Percentiles rank a stretch among this genome's conserved stretches.
phyloP scores from a whole-genome alignment of 169 alveolate species.

The Perkinsus marinus region DNA sequence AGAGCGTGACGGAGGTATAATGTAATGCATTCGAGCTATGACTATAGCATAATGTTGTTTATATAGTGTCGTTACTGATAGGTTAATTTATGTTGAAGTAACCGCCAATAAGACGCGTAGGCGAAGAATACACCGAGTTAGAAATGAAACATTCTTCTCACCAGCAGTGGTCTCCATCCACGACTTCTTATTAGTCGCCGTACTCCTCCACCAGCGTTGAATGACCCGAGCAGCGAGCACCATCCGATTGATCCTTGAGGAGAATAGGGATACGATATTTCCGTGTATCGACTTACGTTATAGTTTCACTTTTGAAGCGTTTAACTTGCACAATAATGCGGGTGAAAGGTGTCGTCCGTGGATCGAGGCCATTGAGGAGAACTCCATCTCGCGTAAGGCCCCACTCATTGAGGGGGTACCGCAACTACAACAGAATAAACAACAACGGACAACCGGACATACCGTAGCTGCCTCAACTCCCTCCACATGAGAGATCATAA shows the following conservation, averaged over 20 bases:
- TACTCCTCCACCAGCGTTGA: neutral
- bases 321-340: neutral
- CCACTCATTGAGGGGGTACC: neutral
- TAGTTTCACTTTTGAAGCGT: neutral
- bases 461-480: neutral
- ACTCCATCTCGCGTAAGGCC: neutral
- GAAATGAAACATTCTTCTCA: too few species aligned
- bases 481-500: neutral
- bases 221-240: neutral
- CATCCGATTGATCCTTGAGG: neutral
- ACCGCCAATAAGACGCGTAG: too few species aligned
- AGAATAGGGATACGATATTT: neutral
- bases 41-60: too few species aligned
- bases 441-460: neutral
- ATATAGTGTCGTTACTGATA: too few species aligned
- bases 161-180: neutral
- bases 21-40: neutral
- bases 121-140: too few species aligned
- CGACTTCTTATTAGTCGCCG: neutral
- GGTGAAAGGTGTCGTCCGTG: neutral
- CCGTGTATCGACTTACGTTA: neutral
- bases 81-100: too few species aligned
- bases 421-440: neutral
- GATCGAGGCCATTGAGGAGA: neutral
- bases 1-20: neutral